Base-by-base conservation (phyloP, 2,329 filamentous ascomycete genomes). In the Microsporum ferrugineum region DNA sequence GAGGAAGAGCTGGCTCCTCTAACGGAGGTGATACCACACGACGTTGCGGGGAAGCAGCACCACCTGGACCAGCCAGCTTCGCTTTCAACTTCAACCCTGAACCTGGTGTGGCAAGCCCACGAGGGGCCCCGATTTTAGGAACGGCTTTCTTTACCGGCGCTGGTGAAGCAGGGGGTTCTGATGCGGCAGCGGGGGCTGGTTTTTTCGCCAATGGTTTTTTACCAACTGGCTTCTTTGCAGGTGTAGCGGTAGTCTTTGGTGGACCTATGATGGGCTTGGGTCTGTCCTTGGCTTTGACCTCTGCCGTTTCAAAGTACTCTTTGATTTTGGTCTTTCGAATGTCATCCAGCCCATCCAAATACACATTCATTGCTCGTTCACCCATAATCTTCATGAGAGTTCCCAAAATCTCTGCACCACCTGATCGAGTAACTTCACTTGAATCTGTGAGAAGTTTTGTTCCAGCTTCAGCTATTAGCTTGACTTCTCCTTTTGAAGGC, bases 321-420 rank as follows among this genome's bases (percentile, higher is more conserved):
- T 95, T 96, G 72, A 97, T 88, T 74, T 96, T 99, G 64, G 81
- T 88, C 77, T 96, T 97, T 63, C 91, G 84, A 66, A 97, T 97
- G 29, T 99, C 94, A 71, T 99, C 94, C 2, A 99, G 79, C 2
- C 90, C 90, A 65, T 96, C 92, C 14, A 99, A 77, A 71, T 95
- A 88, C 6, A 89, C 88, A 49, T 88, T 90, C 94, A 99, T 99
- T 59, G 89, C 89, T 61, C 94, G 85, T 74, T 99, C 95, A 47
- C 94, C 92, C 77, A 97, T 89, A 60, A 99, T 97, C 77, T 97
- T 99, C 94, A 96, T 97, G 57, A 99, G 75, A 0, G 91, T 96
- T 65, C 95, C 94, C 2, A 99, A 79, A 38, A 94, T 86, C 73
- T 99, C 94, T 12, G 91, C 91, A 72, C 91, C 94, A 34, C 90